Evolutionary conservation across 108 stramenopile genomes (phyloP).

Genomic region (Epipyxis sp.): DNA sequence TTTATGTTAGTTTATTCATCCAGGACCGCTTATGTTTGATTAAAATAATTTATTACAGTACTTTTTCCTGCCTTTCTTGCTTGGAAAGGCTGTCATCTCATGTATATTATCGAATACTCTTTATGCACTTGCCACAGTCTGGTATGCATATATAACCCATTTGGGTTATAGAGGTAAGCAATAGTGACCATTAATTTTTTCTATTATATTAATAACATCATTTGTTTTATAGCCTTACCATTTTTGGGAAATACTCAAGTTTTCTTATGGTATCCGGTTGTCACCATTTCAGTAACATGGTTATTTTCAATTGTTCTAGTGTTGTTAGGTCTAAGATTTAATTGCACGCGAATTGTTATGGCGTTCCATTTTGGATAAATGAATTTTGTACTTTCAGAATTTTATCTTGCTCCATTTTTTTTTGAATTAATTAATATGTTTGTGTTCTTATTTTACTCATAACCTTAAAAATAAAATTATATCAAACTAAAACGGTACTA

Average conservation of each 20-base stretch:
- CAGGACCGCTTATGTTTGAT: background rate
- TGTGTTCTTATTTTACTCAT: too few relatives aligned
- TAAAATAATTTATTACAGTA: constrained; percentile 53
- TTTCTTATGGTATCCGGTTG: constrained; percentile 71
- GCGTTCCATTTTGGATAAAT: constrained; percentile 31
- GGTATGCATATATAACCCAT: constrained; percentile 95
- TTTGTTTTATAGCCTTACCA: constrained; percentile 61
- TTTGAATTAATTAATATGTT: too few relatives aligned
- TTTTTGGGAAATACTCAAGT: constrained; percentile 83
- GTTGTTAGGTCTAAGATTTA: constrained; percentile 71
- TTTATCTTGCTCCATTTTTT: too few relatives aligned
- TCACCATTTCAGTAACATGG: constrained; percentile 68
- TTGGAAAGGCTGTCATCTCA: constrained; percentile 69
- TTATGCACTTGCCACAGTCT: constrained; percentile 78
- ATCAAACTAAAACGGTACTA: too few relatives aligned
- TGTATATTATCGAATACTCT: constrained; percentile 78
- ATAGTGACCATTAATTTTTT: background rate
- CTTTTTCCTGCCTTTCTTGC: constrained; percentile 82
- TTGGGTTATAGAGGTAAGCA: constrained; percentile 77
- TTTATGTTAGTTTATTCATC: background rate
- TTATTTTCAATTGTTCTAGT: constrained; percentile 74
- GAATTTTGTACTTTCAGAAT: too few relatives aligned
- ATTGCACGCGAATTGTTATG: constrained; percentile 37
- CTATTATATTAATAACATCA: background rate
- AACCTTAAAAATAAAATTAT: too few relatives aligned